Percentiles rank a stretch among this genome's conserved stretches.
Conservation (phyloP, 768 basidiomycete genomes). For the Pisolithus marmoratus region DNA sequence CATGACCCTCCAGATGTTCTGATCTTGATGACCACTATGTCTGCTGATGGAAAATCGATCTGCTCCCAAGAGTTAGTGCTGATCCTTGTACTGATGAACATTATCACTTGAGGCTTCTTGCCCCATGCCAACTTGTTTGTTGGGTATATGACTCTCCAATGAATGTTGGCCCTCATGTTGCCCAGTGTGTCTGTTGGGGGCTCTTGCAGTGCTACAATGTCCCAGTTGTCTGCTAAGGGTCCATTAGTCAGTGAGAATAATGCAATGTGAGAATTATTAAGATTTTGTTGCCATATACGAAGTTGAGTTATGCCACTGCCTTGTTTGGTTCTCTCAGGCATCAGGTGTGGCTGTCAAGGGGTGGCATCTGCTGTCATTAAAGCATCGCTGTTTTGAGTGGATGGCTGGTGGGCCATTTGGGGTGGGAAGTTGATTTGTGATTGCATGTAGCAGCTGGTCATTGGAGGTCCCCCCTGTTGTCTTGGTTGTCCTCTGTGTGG, state of each 20-base stretch:
- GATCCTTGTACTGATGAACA: conserved; percentile 19
- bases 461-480: no score
- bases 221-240: not conserved
- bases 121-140: not conserved
- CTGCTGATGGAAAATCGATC: conserved; percentile 12
- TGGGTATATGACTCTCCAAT: not conserved
- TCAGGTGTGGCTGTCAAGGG: not conserved
- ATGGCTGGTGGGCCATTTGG: no score
- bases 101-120: conserved; percentile 6
- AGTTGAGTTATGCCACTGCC: not conserved
- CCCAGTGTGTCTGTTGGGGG: not conserved
- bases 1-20: not conserved
- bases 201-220: conserved; percentile 3
- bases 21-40: conserved; percentile 19
- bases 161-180: not conserved
- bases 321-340: not conserved
- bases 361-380: not conserved
- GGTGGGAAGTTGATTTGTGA: no score
- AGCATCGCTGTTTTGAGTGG: no score
- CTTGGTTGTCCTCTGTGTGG: no score
- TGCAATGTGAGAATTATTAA: conserved; percentile 18
- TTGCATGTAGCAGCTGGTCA: no score
- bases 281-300: conserved; percentile 25
- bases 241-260: conserved; percentile 14
- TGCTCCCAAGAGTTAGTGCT: conserved; percentile 19